These are phyloP conservation scores for Fusarium compactum DNA, from an alignment of 2,329 filamentous ascomycete genomes.

Conservation along the genomic window DNA sequence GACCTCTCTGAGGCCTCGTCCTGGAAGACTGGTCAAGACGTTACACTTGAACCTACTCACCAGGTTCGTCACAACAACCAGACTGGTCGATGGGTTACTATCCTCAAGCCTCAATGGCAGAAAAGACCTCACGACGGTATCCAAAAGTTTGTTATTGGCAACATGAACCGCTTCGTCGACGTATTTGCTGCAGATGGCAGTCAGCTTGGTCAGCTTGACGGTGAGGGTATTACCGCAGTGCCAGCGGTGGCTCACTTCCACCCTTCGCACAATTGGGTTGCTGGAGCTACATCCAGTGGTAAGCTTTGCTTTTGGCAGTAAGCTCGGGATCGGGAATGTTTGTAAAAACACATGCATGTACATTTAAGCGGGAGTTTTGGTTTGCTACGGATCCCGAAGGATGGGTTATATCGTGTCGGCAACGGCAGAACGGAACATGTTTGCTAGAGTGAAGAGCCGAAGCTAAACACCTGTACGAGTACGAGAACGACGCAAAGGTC, in stretches of 20 bases:
- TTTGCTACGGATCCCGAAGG: slow-evolving; percentile 14
- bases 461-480: slow-evolving; percentile 7
- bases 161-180: slow-evolving; percentile 98
- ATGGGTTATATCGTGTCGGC: slow-evolving; percentile 9
- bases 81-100: slow-evolving; percentile 94
- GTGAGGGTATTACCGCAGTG: slow-evolving; percentile 92
- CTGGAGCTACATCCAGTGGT: slow-evolving; percentile 89
- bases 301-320: slow-evolving; percentile 94
- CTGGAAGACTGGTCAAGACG: slow-evolving; percentile 69
- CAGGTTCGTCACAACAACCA: slow-evolving; percentile 91
- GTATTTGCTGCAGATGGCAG: slow-evolving; percentile 85
- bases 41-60: slow-evolving; percentile 77
- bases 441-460: slow-evolving; percentile 1
- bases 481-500: slow-evolving; percentile 2
- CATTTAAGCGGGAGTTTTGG: slow-evolving; percentile 40
- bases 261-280: slow-evolving; percentile 89
- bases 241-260: slow-evolving; percentile 94
- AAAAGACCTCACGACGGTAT: slow-evolving; percentile 79
- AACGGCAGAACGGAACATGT: slow-evolving; percentile 8
- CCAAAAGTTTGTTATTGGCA: slow-evolving; percentile 91
- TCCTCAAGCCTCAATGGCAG: slow-evolving; percentile 88
- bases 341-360: slow-evolving; percentile 6
- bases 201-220: slow-evolving; percentile 88
- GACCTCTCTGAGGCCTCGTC: slow-evolving; percentile 73
- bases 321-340: slow-evolving; percentile 15